Evolutionary conservation across 192 early-diverging fungal genomes (phyloP).

Genomic region (Anaeromyces robustus): DNA sequence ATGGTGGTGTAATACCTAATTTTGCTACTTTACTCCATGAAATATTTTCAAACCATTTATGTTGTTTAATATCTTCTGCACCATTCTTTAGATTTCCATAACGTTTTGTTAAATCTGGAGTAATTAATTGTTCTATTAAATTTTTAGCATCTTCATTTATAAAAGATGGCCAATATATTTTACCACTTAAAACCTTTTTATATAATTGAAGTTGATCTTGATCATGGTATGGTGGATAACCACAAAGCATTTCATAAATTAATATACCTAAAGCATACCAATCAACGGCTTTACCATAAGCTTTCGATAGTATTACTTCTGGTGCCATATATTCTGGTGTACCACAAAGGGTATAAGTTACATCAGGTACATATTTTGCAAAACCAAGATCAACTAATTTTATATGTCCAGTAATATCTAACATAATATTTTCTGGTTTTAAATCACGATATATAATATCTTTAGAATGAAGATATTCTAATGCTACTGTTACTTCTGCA

Average conservation of each 20-base stretch:
- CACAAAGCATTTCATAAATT: conserved; percentile 54
- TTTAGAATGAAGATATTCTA: conserved; percentile 66
- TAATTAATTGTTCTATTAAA: conserved; percentile 50
- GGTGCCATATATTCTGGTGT: conserved; percentile 62
- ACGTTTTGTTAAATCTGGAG: conserved; percentile 56
- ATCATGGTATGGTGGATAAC: conserved; percentile 56
- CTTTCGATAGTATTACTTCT: conserved; percentile 55
- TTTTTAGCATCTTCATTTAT: conserved; percentile 62
- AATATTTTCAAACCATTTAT: conserved; percentile 49
- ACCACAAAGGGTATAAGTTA: conserved; percentile 75
- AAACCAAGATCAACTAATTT: conserved; percentile 80
- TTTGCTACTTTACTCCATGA: conserved; percentile 38
- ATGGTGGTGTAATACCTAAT: conserved; percentile 32
- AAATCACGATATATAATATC: conserved; percentile 66
- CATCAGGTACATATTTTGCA: conserved; percentile 67
- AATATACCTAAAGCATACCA: conserved; percentile 50
- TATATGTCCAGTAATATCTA: conserved; percentile 61
- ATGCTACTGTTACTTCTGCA: conserved; percentile 52
- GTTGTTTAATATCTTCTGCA: conserved; percentile 44
- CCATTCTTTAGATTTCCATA: conserved; percentile 63
- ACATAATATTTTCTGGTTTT: conserved; percentile 62
- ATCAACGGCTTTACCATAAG: conserved; percentile 50
- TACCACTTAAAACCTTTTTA: conserved; percentile 54
- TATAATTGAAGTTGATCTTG: conserved; percentile 43
- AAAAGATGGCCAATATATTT: conserved; percentile 51